phyloP scores from a whole-genome alignment of 2,329 filamentous ascomycete species.

The Canariomyces notabilis region DNA sequence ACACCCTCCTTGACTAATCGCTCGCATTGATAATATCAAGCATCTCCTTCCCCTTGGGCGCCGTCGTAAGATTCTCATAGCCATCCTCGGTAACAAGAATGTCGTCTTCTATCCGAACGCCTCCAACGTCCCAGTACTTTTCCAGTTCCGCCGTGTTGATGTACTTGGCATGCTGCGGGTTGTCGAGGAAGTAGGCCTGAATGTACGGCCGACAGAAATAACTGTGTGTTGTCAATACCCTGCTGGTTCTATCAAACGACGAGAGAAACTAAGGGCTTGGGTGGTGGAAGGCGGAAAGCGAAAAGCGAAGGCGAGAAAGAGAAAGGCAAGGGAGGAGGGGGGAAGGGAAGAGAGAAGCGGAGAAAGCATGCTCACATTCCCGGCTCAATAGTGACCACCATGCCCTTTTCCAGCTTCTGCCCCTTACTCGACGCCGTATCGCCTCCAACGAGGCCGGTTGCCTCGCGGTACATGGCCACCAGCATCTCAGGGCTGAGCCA shows the following conservation, averaged over 20 bases:
- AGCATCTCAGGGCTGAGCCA: slow-evolving; percentile 36
- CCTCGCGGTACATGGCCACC: slow-evolving; percentile 26
- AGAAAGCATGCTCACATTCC: slow-evolving; percentile 48
- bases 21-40: slow-evolving; percentile 53
- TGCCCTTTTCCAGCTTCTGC: slow-evolving; percentile 50
- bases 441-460: neutral
- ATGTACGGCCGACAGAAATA: slow-evolving; percentile 74
- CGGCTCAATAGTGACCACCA: slow-evolving; percentile 76
- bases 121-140: slow-evolving; percentile 72
- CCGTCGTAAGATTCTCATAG: slow-evolving; percentile 76
- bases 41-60: slow-evolving; percentile 70
- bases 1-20: neutral
- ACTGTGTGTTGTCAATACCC: slow-evolving; percentile 33
- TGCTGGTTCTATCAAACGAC: neutral
- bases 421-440: slow-evolving; percentile 19
- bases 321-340: neutral
- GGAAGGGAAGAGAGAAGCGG: neutral
- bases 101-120: slow-evolving; percentile 90
- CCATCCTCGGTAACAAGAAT: slow-evolving; percentile 74
- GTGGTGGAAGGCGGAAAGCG: no score
- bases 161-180: slow-evolving; percentile 53
- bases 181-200: slow-evolving; percentile 60
- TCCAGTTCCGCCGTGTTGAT: slow-evolving; percentile 63
- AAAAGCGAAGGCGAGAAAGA: neutral
- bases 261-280: neutral